Evolutionary conservation across 306 rosid genomes (phyloP).

Genomic region (Pyrus communis): DNA sequence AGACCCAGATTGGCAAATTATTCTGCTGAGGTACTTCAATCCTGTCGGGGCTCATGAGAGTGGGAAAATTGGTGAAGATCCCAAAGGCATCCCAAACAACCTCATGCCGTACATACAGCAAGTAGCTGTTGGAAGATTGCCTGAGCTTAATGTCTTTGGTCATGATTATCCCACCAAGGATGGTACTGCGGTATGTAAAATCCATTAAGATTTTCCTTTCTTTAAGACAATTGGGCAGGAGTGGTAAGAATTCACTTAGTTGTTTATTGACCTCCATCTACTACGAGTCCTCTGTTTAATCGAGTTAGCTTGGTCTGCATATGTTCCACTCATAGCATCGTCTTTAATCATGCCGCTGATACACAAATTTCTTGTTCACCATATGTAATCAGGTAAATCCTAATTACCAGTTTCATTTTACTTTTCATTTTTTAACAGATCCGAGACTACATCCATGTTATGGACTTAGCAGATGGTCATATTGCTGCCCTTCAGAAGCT

Average conservation of each 20-base stretch:
- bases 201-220: background rate
- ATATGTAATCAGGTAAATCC: background rate
- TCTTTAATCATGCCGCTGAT: background rate
- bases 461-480: conserved; percentile 99
- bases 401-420: background rate
- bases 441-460: conserved; percentile 95
- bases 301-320: background rate
- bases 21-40: conserved; percentile 82
- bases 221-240: background rate
- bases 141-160: conserved; percentile 81
- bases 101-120: conserved; percentile 97
- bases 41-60: conserved; percentile 98
- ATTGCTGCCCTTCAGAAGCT: conserved; percentile 87
- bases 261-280: background rate
- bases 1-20: conserved; percentile 79
- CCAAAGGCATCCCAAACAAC: conserved; percentile 87
- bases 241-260: background rate
- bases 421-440: conserved; percentile 34
- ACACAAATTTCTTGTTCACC: background rate
- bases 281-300: background rate
- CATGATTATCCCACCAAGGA: conserved; percentile 83
- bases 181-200: conserved; percentile 73
- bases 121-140: conserved; percentile 87
- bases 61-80: conserved; percentile 93
- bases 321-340: background rate